Base-by-base conservation (phyloP, 2,329 filamentous ascomycete species). In the Sclerotinia glacialis region DNA sequence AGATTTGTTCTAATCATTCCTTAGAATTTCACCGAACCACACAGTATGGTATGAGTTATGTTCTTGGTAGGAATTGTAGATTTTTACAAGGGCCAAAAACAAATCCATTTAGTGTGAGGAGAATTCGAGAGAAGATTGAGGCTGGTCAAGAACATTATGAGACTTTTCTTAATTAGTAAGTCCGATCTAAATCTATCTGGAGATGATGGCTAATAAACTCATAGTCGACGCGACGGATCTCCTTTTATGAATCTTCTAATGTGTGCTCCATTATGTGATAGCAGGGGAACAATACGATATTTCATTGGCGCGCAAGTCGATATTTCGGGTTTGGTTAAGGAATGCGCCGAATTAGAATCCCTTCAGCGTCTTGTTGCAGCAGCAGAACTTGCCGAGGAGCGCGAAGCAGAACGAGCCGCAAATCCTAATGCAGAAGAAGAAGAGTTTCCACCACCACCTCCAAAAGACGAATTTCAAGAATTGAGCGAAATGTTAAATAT, bases 71-170 rank as follows among this genome's bases (percentile, higher is more conserved):
- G 42, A 93, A 93, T 70, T 93, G 90, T 72, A 86, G 90, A 9
- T 93, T 93, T 72, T 82, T 93, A 1, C 90, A 93, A 75, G 90
- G 91, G 0, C 89, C 89, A 0, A 85, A 84, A 72, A 92, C 90
- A 7, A 89, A 89, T 70, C 81, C 80, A 0, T 82, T 83, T 68
- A 89, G 86, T 61, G 81, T 90, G 0, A 78, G 81, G 64, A 81
- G 91, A 64, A 79, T 93, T 14, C 81, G 83, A 42, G 83, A 89
- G 50, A 86, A 86, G 37, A 78, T 89, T 14, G 76, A 80, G 9
- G 83, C 81, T 1, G 88, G 88, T n/a, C 83, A 85, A 71, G 90
- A 93, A 72, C 85, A 89, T 70, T 89, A 83, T 64, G 91, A 93
- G 72, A 85, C 91, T 0, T 86, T 93, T 65, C 78, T 93, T 47